Conservation (phyloP, 345 rosid genomes). For the Atalantia buxifolia region DNA sequence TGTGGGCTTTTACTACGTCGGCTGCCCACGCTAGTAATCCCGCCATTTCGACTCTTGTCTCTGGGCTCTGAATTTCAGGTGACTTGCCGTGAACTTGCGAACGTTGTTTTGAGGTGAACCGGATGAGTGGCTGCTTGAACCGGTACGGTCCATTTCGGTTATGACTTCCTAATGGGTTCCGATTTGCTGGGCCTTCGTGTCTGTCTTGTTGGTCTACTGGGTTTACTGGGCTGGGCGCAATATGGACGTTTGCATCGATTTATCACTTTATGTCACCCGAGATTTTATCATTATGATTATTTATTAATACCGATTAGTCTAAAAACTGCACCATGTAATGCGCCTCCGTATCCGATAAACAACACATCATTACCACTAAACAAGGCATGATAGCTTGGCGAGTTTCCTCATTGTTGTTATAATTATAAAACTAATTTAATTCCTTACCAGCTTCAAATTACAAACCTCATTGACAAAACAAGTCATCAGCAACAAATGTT, state of each 20-base stretch:
- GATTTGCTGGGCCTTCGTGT: no score
- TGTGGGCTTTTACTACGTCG: constrained; percentile 78
- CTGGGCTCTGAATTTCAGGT: background rate
- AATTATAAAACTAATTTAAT: background rate
- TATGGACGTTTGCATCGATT: background rate
- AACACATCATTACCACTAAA: no score
- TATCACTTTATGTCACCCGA: no score
- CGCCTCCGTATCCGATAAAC: no score
- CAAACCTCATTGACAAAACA: background rate
- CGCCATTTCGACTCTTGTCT: constrained; percentile 42
- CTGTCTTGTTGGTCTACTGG: background rate
- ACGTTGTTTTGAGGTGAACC: background rate
- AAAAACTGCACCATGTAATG: no score
- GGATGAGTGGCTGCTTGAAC: background rate
- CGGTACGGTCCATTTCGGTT: background rate
- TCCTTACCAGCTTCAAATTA: background rate
- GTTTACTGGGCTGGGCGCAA: background rate
- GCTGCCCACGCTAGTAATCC: constrained; percentile 96
- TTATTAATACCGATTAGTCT: no score
- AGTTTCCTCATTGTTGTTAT: no score
- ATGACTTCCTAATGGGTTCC: background rate
- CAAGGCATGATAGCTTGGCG: background rate
- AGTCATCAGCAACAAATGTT: background rate
- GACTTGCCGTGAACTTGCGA: background rate
- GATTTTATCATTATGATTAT: no score